Base-by-base conservation (phyloP, 2,329 filamentous ascomycete species). In the Diaporthe aspalathi region DNA sequence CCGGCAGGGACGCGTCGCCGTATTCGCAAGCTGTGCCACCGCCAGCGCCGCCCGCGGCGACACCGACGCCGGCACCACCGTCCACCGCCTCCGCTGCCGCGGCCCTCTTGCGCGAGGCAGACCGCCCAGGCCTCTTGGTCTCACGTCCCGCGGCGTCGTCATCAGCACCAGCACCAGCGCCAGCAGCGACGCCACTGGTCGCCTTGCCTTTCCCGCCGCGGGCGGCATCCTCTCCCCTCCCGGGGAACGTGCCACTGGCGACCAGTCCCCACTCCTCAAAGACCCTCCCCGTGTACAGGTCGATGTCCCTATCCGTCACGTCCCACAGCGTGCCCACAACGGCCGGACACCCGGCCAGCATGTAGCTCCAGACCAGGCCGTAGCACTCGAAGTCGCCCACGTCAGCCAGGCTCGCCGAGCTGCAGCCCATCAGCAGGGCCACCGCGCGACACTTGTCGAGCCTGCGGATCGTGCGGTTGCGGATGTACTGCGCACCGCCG, bases 311-410 rank as follows among this genome's bases (percentile, higher is more conserved):
- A 80, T 99, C 96, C 12, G 96, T 99, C 63, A 99, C 96, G 81
- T 99, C 96, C 96, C 96, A 99, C 47, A 99, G 85, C 20, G 95
- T 98, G 56, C 94, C 96, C 2, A 98, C 91, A 12, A 98, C 90
- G 0, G 95, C 94, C 4, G 94, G 94, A 76, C 89, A 90, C 1
- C 94, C 95, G 0, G 94, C 95, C 75, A 95, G 91, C 82, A 99
- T 91, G 82, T 98, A 98, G 76, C 95, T 94, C 83, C 95, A 91
- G 29, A 96, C 93, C 70, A 95, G 94, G 1, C 96, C 95, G 76
- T 93, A 92, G n/a, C 93, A 91, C 80, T 98, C 95, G 77, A 97
- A 97, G 74, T 94, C 92, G 63, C 95, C 95, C 14, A 91, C 91
- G 76, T 96, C 93, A 0, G 87, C 89, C 66, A 98, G 87, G 35